A percentile compares a stretch with the other conserved stretches of the same genome.
Evolutionary conservation across 23 red algal species (phyloP).

Genomic region (Cyanidium caldarium): DNA sequence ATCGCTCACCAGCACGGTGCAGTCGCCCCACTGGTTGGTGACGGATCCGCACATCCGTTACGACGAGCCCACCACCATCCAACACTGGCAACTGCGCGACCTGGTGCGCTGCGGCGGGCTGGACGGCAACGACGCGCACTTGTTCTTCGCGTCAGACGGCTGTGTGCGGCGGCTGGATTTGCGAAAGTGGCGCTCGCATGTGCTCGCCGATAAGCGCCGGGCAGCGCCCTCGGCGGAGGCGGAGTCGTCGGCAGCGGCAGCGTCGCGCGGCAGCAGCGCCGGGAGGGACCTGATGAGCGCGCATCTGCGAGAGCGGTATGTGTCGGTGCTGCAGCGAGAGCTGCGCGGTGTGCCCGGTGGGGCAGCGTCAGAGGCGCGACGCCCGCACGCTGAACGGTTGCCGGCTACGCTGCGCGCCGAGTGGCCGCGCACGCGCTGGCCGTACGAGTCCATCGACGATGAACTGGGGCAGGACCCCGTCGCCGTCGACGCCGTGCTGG

Average conservation of each 20-base stretch:
- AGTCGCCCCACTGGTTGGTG: too few species aligned
- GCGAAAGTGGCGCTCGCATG: background rate
- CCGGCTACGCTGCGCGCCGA: too few species aligned
- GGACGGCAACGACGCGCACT: background rate
- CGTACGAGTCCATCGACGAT: too few species aligned
- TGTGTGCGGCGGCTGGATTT: background rate
- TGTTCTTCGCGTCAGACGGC: conserved; percentile 3
- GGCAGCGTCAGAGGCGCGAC: background rate
- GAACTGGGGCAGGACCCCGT: too few species aligned
- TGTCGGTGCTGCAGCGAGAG: background rate
- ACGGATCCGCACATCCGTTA: background rate
- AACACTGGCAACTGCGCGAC: conserved; percentile 26
- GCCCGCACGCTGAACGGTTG: too few species aligned
- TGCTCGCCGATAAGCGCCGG: background rate
- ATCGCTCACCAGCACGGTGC: too few species aligned
- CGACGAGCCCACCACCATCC: conserved; percentile 8
- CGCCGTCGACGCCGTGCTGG: too few species aligned
- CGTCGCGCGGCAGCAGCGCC: too few species aligned
- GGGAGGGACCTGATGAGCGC: too few species aligned
- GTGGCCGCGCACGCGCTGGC: too few species aligned
- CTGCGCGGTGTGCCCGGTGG: too few species aligned
- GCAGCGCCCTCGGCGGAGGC: background rate
- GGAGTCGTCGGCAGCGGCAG: too few species aligned
- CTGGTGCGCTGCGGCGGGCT: background rate
- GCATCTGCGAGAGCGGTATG: background rate